These are phyloP conservation scores for Coniosporium tulheliwenetii DNA, from an alignment of 2,329 filamentous ascomycete species.

Conservation along the genomic window DNA sequence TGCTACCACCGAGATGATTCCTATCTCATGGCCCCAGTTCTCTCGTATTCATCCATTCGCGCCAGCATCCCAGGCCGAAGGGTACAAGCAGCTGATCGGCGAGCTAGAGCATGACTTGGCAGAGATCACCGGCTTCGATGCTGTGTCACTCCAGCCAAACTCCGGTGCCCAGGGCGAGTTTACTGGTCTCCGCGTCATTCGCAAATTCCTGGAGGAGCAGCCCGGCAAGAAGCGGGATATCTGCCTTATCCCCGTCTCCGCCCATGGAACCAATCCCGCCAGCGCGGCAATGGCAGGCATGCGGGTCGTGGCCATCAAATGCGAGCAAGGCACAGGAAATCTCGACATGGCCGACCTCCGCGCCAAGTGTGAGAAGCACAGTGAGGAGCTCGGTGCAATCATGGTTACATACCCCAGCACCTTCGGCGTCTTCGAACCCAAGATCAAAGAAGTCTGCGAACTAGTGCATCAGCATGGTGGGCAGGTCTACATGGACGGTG, in stretches of 20 bases:
- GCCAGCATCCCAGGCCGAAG: constrained; percentile 44
- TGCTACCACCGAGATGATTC: constrained; percentile 82
- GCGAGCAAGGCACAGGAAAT: constrained; percentile 73
- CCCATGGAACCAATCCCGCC: constrained; percentile 90
- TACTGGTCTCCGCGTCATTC: constrained; percentile 73
- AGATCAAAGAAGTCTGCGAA: constrained; percentile 70
- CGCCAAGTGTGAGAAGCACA: constrained; percentile 77
- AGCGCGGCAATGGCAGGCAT: constrained; percentile 93
- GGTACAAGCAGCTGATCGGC: constrained; percentile 55
- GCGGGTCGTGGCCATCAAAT: constrained; percentile 86
- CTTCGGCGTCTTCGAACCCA: constrained; percentile 86
- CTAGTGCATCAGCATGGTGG: constrained; percentile 78
- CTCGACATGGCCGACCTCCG: constrained; percentile 75
- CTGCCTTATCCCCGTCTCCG: constrained; percentile 86
- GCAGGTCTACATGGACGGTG: constrained; percentile 96
- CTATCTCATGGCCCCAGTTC: constrained; percentile 62
- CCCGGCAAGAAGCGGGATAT: constrained; percentile 62
- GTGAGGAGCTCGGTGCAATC: constrained; percentile 73
- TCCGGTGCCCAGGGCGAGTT: constrained; percentile 95
- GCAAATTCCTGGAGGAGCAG: constrained; percentile 62
- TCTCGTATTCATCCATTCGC: constrained; percentile 71
- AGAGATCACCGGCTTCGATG: constrained; percentile 77
- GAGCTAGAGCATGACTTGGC: constrained; percentile 63
- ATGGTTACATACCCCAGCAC: constrained; percentile 97
- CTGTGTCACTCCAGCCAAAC: constrained; percentile 84